phyloP scores from a whole-genome alignment of 139 green algal species.

The Chlamydomonas sp. region DNA sequence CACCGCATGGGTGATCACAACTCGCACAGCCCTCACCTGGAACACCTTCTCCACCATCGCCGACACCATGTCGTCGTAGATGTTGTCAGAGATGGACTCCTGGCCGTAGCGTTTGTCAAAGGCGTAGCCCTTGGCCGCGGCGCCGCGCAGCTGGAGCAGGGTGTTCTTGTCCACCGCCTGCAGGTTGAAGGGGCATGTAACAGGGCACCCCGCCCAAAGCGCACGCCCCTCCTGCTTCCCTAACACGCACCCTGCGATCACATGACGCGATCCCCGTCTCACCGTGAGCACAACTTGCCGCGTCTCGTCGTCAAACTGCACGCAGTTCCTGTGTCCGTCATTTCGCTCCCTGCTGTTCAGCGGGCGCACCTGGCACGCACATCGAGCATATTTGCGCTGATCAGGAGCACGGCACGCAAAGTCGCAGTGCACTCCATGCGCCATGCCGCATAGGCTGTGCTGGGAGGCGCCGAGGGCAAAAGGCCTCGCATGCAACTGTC shows the following conservation, averaged over 20 bases:
- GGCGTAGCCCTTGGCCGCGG: constrained; percentile 48
- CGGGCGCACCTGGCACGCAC: constrained; percentile 44
- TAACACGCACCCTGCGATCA: neutral
- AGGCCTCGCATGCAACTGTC: neutral
- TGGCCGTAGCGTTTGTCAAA: constrained; percentile 51
- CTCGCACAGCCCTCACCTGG: constrained; percentile 28
- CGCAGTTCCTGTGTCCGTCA: constrained; percentile 46
- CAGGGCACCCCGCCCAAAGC: neutral
- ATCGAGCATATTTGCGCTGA: too few species aligned
- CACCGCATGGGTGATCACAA: neutral
- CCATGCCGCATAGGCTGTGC: neutral
- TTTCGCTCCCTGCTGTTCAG: constrained; percentile 43
- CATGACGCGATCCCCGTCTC: constrained; percentile 2
- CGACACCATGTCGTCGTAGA: constrained; percentile 48
- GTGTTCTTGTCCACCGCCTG: constrained; percentile 62
- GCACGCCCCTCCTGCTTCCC: neutral
- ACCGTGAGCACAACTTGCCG: constrained; percentile 59
- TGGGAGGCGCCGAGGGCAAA: neutral
- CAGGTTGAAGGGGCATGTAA: neutral
- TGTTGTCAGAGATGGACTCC: constrained; percentile 40
- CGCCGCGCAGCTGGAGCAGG: constrained; percentile 45
- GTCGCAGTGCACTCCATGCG: neutral
- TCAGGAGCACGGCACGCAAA: neutral
- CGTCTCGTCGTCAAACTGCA: constrained; percentile 53
- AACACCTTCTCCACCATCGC: constrained; percentile 52